Evolutionary conservation across 352 stramenopile genomes (phyloP), one percentile per base, ranked within the genome.

Genomic region (Globisporangium megalacanthum): DNA sequence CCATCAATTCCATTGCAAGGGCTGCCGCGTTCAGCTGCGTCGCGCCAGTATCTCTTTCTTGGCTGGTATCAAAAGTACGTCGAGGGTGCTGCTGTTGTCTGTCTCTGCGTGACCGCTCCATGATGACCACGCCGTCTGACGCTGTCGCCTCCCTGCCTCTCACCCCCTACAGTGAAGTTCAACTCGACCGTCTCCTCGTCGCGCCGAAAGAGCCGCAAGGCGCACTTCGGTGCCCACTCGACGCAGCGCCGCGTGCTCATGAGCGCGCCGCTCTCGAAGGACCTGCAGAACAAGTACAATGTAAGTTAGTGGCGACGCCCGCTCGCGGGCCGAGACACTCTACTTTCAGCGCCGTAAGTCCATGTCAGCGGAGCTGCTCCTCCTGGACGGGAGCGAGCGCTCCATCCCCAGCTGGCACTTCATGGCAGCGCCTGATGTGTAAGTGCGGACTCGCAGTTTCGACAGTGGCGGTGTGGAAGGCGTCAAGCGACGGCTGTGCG

Each of bases 221-320:
- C 97, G 60, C 97, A 99, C 86, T 99, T 99, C 80, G 81, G 83
- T 64, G 91, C 97, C 58, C 94, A 98, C 79, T 99, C 95, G 72
- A 96, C 94, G 61, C 85, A 91, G 56, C 92, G 97, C 66, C 85
- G 96, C 72, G 94, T 97, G 70, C 76, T 99, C 54, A 99, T 99
- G 97, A 98, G 88, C 66, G 92, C 96, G 57, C 91, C 91, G 69
- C 83, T 99, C 61, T 98, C 90, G 65, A 99, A 99, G 94, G 97
- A 99, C 77, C 83, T 99, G 56, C 96, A 98, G 84, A 95, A 96
- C 68, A 98, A 99, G 92, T 98, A 99, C 82, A 98, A 98, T 86
- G 97, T 98, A 94, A 95, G 87, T 95, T 88, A 89, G 77, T 89
- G 49, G 70, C 58, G 56, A 52, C 57, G 51, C 52, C 52, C 37